These are phyloP conservation scores for Penstemon davidsonii DNA, from an alignment of 257 asterid genomes.

Conservation along the genomic window DNA sequence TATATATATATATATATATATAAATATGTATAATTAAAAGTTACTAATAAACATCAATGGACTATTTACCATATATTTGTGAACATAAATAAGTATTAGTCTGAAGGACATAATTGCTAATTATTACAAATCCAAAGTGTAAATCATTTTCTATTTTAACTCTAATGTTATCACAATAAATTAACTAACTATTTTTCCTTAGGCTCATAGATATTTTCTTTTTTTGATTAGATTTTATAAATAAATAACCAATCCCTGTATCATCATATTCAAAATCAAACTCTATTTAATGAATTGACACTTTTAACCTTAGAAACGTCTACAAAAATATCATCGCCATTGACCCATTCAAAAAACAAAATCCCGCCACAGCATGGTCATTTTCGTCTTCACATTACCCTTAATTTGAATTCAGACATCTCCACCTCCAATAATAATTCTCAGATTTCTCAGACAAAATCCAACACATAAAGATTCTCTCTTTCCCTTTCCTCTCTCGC, in stretches of 20 bases:
- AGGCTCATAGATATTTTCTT: conserved; percentile 5
- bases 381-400: conserved; percentile 33
- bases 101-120: too few relatives aligned
- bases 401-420: conserved; percentile 35
- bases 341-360: background rate
- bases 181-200: too few relatives aligned
- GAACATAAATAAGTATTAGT: too few relatives aligned
- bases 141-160: too few relatives aligned
- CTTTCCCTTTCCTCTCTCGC: conserved; percentile 24
- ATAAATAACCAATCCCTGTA: background rate
- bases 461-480: conserved; percentile 21
- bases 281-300: conserved; percentile 7
- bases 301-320: background rate
- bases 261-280: background rate
- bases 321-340: background rate
- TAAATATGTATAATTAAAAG: too few relatives aligned
- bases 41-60: too few relatives aligned
- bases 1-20: too few relatives aligned
- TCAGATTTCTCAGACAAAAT: conserved; percentile 22
- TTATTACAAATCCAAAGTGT: too few relatives aligned
- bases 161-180: too few relatives aligned
- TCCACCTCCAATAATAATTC: conserved; percentile 22
- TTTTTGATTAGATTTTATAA: background rate
- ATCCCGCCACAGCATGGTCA: conserved; percentile 34
- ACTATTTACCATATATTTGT: too few relatives aligned